phyloP scores from a whole-genome alignment of 306 rosid genomes.

The Vigna trinervia region DNA sequence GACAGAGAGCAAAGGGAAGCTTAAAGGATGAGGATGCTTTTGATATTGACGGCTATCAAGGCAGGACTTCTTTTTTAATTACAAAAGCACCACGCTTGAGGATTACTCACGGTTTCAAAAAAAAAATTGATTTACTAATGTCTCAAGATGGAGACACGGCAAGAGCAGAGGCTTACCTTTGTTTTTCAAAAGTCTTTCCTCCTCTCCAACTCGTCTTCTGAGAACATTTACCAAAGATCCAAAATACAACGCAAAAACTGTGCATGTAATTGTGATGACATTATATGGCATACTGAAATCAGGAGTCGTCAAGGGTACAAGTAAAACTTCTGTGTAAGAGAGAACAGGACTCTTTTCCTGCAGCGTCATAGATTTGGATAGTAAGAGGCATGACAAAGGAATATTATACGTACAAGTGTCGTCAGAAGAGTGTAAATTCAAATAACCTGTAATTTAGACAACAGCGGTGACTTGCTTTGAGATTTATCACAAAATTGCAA shows the following conservation, averaged over 20 bases:
- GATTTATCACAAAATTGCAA: conserved; percentile 57
- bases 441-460: conserved; percentile 76
- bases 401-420: conserved; percentile 2
- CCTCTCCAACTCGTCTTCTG: conserved; percentile 82
- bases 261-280: conserved; percentile 94
- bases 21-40: not conserved
- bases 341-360: conserved; percentile 74
- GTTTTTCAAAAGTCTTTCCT: conserved; percentile 71
- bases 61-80: not conserved
- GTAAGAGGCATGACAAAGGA: conserved; percentile 18
- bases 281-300: conserved; percentile 99
- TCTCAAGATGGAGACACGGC: conserved; percentile 7
- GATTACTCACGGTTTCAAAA: not conserved
- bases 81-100: not conserved
- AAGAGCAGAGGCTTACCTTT: conserved; percentile 59
- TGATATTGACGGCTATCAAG: not conserved
- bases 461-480: conserved; percentile 63
- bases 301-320: conserved; percentile 92
- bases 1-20: not conserved
- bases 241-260: conserved; percentile 85
- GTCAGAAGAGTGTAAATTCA: conserved; percentile 17
- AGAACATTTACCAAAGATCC: conserved; percentile 89
- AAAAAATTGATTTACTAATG: conserved; percentile 1
- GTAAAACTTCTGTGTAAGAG: conserved; percentile 86
- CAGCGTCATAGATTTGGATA: conserved; percentile 44